Percentiles rank a stretch among this genome's conserved stretches.
Conservation (phyloP, 345 rosid genomes). For the Syzygium oleosum region DNA sequence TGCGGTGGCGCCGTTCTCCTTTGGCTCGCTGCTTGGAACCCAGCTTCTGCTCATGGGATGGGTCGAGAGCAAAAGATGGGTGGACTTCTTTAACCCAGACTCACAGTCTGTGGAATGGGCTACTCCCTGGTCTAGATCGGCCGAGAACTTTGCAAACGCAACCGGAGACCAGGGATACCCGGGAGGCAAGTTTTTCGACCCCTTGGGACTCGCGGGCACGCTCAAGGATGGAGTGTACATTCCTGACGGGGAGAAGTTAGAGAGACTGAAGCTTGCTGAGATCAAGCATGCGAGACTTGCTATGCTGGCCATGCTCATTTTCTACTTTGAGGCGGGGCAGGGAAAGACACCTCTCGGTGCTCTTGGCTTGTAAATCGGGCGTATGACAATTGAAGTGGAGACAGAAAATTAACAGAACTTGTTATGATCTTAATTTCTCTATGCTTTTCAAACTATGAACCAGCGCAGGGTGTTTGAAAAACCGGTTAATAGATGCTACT, state of each 20-base stretch:
- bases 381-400: background rate
- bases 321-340: constrained; percentile 96
- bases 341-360: constrained; percentile 97
- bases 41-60: constrained; percentile 95
- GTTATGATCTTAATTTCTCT: background rate
- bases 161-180: constrained; percentile 96
- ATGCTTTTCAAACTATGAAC: background rate
- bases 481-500: background rate
- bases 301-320: constrained; percentile 90
- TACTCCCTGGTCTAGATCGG: constrained; percentile 87
- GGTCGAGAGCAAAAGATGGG: constrained; percentile 99
- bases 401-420: background rate
- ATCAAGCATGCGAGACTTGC: constrained; percentile 94
- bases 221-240: constrained; percentile 52
- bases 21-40: constrained; percentile 77
- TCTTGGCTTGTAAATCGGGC: constrained; percentile 58
- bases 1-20: constrained; percentile 85
- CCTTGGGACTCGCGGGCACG: constrained; percentile 68
- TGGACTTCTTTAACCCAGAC: constrained; percentile 90
- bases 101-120: constrained; percentile 98
- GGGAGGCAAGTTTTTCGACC: constrained; percentile 95
- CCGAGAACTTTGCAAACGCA: constrained; percentile 74
- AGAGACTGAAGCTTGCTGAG: constrained; percentile 89
- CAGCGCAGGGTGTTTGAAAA: background rate
- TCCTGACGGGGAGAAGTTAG: constrained; percentile 74